phyloP scores from a whole-genome alignment of 73 alveolate species.

The Tetrahymena thermophila region DNA sequence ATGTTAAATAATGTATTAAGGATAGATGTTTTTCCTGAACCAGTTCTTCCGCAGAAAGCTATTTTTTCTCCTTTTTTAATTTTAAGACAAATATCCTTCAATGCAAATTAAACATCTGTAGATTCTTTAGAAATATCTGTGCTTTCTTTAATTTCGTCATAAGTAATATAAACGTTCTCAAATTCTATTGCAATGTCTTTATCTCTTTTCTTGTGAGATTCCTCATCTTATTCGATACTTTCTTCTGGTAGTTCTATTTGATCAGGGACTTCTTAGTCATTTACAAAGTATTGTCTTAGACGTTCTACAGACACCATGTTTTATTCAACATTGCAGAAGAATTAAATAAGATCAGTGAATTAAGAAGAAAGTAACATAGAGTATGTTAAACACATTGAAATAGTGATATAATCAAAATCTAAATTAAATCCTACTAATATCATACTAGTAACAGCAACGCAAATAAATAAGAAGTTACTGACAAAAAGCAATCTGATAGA shows the following conservation, averaged over 20 bases:
- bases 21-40: slow-evolving; percentile 82
- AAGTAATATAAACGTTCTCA: slow-evolving; percentile 15
- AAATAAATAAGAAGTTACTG: slow-evolving; percentile 19
- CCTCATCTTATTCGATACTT: not conserved
- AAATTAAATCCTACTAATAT: not conserved
- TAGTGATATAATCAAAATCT: slow-evolving; percentile 15
- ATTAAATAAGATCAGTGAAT: slow-evolving; percentile 11
- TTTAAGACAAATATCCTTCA: not conserved
- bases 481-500: slow-evolving; percentile 10
- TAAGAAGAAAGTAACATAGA: slow-evolving; percentile 21
- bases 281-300: slow-evolving; percentile 12
- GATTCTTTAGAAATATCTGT: not conserved
- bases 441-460: slow-evolving; percentile 16
- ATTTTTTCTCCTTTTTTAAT: slow-evolving; percentile 53
- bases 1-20: slow-evolving; percentile 60
- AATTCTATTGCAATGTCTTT: slow-evolving; percentile 1
- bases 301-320: slow-evolving; percentile 31
- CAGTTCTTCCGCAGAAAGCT: slow-evolving; percentile 86
- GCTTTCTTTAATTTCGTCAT: slow-evolving; percentile 4
- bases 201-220: not conserved
- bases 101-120: slow-evolving; percentile 15
- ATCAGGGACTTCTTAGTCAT: slow-evolving; percentile 8
- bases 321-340: slow-evolving; percentile 17
- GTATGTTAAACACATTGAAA: slow-evolving; percentile 32
- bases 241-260: not conserved